Evolutionary conservation across 1,139 yeast genomes (phyloP), one percentile per base, ranked within the genome.

Genomic region (Scheffersomyces titani): DNA sequence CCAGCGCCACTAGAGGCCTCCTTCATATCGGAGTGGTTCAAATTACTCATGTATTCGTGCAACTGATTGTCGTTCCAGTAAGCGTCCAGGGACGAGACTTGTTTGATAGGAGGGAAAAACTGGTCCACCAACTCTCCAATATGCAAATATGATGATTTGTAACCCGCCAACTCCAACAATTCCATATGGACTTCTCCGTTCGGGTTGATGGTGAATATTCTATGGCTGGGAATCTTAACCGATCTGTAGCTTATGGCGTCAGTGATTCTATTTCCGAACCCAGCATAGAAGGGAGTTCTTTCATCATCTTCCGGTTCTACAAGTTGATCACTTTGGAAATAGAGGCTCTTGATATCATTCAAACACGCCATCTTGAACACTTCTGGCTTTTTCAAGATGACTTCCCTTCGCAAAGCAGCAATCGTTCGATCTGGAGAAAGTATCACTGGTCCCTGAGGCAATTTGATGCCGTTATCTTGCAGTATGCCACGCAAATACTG

Each of bases 121-220:
- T 94, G 98, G 72, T 96, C 99, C 16, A 96, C 98, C 59, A 96
- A 79, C 70, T 94, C 98, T 49, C 96, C 92, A 70, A 96, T 94
- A 63, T 87, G 88, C 55, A 96, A 85, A 70, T 96, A 96, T 0
- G 96, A 87, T 54, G 96, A 88, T 68, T 85, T 90, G 70, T 90
- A 90, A 5, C 99, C 99, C 0, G 98, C 97, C 67, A 96, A 80
- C 70, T 96, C 98, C 57, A 96, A 79, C 63, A 96, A 81, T 73
- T 96, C 99, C 97, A 96, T 89, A 76, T 92, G 97, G 44, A 96
- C 99, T 64, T 96, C 99, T 2, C 98, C 98, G 61, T 91, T 92
- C 0, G 98, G 94, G 66, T 96, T 94, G 64, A 96, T 96, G 4
- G 99, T 96, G 70, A 96, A 96, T 51, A 96, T 93, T 61, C 97